Evolutionary conservation across 1,284 basidiomycete genomes (phyloP), one percentile per base, ranked within the genome.

Genomic region (Leccinum griseonigrum): DNA sequence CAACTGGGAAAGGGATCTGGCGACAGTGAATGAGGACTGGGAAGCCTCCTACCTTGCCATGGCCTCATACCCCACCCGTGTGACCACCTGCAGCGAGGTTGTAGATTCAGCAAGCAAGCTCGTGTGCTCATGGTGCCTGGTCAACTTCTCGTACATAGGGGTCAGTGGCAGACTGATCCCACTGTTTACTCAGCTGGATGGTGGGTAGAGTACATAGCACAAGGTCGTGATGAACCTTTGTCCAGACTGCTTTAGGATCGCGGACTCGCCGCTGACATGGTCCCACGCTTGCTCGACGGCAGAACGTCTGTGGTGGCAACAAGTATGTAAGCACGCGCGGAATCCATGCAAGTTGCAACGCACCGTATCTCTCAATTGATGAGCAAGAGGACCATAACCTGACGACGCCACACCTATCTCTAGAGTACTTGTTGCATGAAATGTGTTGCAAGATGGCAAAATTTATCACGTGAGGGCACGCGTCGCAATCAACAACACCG

Each of bases 401-500:
- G 3, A 38, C 14, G 36, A 3, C 14, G 36, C 36, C 36, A 38
- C 14, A 38, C 13, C 16, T 8, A 4, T 38, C 14, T 22, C 22
- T 22, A 22, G 22, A 22, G 22, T 22, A 22, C 22, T 22, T 22
- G 22, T 22, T 22, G 22, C 22, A 22, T 22, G 9, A 40, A n/a
- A n/a, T 40, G 40, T 40, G 16, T 16, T 40, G 8, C 16, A 40
- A 16, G 38, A 40, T n/a, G 40, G 40, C 40, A 46, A 43, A 46
- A 18, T n/a, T 54, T 34, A 29, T 54, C 73, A 75, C 73, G 67
- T 74, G 73, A 71, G 4, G 11, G 13, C 67, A 71, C 71, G 72
- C 72, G 73, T 74, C 61, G 16, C 63, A 65, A 67, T 72, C 69
- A 72, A 74, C 74, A 71, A 73, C 60, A 60, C 69, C 64, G 65